Evolutionary conservation across 1,284 basidiomycete species (phyloP), one percentile per base, ranked within the genome.

Genomic region (Anthracocystis panici-leucophaei): DNA sequence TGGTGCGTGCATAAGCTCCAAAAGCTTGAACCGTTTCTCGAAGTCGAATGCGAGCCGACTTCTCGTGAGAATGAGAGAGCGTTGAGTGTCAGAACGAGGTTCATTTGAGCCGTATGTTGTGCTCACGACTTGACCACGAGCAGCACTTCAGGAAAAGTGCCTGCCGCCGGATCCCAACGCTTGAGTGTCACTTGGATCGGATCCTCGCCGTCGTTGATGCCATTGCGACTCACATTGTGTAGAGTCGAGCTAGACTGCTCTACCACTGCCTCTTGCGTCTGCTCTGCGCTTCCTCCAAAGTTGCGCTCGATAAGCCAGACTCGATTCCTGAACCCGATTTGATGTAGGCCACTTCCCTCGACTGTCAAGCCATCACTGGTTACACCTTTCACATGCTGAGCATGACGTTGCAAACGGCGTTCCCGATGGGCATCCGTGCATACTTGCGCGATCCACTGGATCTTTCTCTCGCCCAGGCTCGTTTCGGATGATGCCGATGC

Each of bases 301-400:
- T 21, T 42, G 16, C 66, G 60, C 40, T 78, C 66, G 16, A 83
- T 69, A n/a, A 78, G 65, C 81, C 81, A 82, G 40, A 84, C 80
- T 11, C 80, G 77, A 59, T 84, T 82, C 11, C 79, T 69, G 59
- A 82, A 82, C 0, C 82, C 82, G 42, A 84, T 72, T 56, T 83
- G 81, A 25, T 60, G 54, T 27, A 84, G 57, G 10, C 68, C 63
- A 29, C 45, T 66, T 2, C 74, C 71, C 18, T 53, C 56, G 14
- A 16, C 5, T 49, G 54, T 18, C 60, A 52, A 23, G 25, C 20
- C 40, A 6, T 9, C 50, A 3, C 29, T 31, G 27, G 20, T 0
- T 2, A 8, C 48, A 3, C 50, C 50, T 33, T 61, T 53, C 21
- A 54, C 18, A 20, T 56, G 44, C 31, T 49, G 51, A 9, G 42